Evolutionary conservation across 2,329 filamentous ascomycete genomes (phyloP).

Genomic region (Penicillium occitanis): DNA sequence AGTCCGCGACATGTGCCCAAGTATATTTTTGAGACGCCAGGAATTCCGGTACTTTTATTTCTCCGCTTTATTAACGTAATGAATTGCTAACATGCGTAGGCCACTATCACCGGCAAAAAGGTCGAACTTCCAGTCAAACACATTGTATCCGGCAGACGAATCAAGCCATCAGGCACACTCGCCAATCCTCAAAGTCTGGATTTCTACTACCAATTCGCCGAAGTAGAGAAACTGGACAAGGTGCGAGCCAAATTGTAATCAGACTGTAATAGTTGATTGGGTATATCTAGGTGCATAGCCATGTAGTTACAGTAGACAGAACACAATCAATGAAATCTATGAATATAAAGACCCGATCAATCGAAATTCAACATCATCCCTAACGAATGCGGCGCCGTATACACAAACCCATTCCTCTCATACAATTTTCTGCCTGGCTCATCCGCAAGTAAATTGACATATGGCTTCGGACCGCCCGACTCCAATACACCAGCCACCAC

Average conservation of each 20-base stretch:
- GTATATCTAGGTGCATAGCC: not conserved
- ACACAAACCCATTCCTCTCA: constrained; percentile 49
- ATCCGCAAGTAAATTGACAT: constrained; percentile 51
- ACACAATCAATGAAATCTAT: not conserved
- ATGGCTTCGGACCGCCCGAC: constrained; percentile 34
- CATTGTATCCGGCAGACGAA: constrained; percentile 71
- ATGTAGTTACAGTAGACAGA: not conserved
- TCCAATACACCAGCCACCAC: constrained; percentile 28
- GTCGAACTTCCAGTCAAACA: constrained; percentile 82
- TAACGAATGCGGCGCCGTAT: constrained; percentile 35
- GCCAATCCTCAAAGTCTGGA: constrained; percentile 73
- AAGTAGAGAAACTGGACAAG: constrained; percentile 62
- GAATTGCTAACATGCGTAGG: constrained; percentile 48
- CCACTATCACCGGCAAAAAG: constrained; percentile 73
- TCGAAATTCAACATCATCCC: constrained; percentile 39
- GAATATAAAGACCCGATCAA: constrained; percentile 5
- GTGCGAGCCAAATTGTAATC: constrained; percentile 11
- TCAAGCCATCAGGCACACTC: constrained; percentile 75
- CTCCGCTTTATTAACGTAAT: constrained; percentile 23
- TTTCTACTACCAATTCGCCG: constrained; percentile 76
- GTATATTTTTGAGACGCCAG: constrained; percentile 76
- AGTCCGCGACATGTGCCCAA: constrained; percentile 74
- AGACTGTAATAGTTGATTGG: not conserved
- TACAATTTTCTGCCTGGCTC: constrained; percentile 48
- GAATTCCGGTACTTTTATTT: constrained; percentile 67